Evolutionary conservation across 805 yeast genomes (phyloP).

Genomic region (Pichia occidentalis): DNA sequence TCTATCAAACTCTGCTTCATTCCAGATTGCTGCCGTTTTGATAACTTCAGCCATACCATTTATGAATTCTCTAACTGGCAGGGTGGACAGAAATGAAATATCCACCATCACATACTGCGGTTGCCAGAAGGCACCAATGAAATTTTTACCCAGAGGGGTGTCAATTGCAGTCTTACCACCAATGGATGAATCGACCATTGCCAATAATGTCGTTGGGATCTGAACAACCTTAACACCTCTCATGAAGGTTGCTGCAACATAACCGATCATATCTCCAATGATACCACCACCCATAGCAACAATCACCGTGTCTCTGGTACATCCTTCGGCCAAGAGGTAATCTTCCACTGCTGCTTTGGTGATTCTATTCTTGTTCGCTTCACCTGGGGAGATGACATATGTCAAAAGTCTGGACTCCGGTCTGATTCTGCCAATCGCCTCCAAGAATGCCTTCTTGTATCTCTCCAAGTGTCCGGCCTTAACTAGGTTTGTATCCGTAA

Average conservation of each 20-base stretch:
- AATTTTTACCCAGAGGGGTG: slow-evolving; percentile 92
- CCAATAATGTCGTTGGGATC: slow-evolving; percentile 84
- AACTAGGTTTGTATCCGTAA: slow-evolving; percentile 78
- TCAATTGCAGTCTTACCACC: slow-evolving; percentile 99
- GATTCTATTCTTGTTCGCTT: slow-evolving; percentile 76
- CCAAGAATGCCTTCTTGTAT: slow-evolving; percentile 38
- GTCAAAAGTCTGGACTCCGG: slow-evolving; percentile 62
- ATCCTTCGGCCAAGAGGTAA: slow-evolving; percentile 69
- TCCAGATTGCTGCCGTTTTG: slow-evolving; percentile 98
- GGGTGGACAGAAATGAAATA: slow-evolving; percentile 74
- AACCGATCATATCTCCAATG: slow-evolving; percentile 98
- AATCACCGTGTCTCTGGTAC: slow-evolving; percentile 93
- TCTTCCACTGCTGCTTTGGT: slow-evolving; percentile 94
- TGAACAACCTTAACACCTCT: slow-evolving; percentile 93
- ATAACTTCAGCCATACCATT: slow-evolving; percentile 98
- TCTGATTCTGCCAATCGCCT: slow-evolving; percentile 30
- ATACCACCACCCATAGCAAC: slow-evolving; percentile 98
- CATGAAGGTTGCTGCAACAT: slow-evolving; percentile 99
- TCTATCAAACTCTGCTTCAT: slow-evolving; percentile 78
- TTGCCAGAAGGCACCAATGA: slow-evolving; percentile 97
- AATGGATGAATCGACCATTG: slow-evolving; percentile 97
- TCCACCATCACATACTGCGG: slow-evolving; percentile 86
- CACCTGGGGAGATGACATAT: slow-evolving; percentile 86
- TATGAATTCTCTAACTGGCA: slow-evolving; percentile 90
- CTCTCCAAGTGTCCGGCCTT: slow-evolving; percentile 54